Evolutionary conservation across 2,329 filamentous ascomycete genomes (phyloP), one percentile per base, ranked within the genome.

Genomic region (Paracamarosporium sp.): DNA sequence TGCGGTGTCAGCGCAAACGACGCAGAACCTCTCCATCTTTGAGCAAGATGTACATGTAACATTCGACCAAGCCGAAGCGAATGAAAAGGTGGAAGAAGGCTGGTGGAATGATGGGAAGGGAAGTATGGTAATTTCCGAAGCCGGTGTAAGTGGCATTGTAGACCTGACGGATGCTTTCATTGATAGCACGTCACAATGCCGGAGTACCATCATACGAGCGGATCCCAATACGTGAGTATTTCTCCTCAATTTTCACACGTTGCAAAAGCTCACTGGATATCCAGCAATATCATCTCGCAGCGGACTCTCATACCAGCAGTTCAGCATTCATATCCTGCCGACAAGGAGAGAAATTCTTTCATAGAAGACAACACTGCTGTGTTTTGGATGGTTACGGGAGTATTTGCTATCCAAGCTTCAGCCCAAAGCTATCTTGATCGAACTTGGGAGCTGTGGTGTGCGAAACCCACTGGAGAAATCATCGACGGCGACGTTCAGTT

Each of bases 141-240:
- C 56, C 8, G 64, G 64, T 0, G 62, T 56, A 8, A 63, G 64
- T 33, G 64, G 64, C 8, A 38, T 62, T 33, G 50, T 55, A 2
- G 53, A 66, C 27, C 30, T 66, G 45, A 66, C 57, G 1, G 22
- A 38, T 0, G 27, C 35, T 3, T 63, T 61, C 22, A n/a, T 27
- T 13, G 11, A 22, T 13, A 38, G 28, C 1, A 13, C 8, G 8
- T 11, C 15, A 5, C 11, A n/a, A 33, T 43, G 46, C 5, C 25
- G 43, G 20, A 24, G 22, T 11, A 43, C 8, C 0, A 57, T 62
- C 25, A 60, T 67, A 30, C 54, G 59, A 5, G 62, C 64, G 4
- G 62, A 67, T 48, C 64, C 64, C 13, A 67, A 67, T 36, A 67
- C 64, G 64, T 65, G 52, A 59, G 64, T 59, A 12, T 30, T 8